Evolutionary conservation across 2,329 filamentous ascomycete genomes (phyloP).

Genomic region (Talaromyces sp.): DNA sequence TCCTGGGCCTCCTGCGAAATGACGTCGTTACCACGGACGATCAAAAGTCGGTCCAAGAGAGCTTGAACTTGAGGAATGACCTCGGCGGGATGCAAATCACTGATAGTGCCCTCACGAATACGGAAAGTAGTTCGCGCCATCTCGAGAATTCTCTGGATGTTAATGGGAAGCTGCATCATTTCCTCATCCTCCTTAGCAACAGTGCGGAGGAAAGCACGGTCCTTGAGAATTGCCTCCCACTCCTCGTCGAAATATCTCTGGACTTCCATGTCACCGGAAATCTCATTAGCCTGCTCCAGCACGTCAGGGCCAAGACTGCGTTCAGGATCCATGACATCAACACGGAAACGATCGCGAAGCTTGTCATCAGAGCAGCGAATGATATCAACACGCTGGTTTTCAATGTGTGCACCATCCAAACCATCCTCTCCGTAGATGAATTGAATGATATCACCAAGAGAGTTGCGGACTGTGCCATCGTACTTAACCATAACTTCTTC

Average conservation of each 20-base stretch:
- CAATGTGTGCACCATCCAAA: constrained; percentile 88
- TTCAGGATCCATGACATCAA: constrained; percentile 79
- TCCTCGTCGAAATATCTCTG: constrained; percentile 87
- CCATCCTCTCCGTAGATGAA: constrained; percentile 98
- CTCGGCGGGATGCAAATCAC: constrained; percentile 85
- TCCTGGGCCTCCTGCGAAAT: constrained; percentile 84
- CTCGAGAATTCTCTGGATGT: constrained; percentile 86
- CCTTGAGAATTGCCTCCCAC: constrained; percentile 75
- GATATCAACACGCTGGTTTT: constrained; percentile 87
- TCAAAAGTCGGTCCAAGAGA: constrained; percentile 74
- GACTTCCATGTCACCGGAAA: constrained; percentile 82
- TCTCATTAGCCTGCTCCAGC: constrained; percentile 83
- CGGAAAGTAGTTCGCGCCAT: constrained; percentile 88
- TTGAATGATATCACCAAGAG: constrained; percentile 91
- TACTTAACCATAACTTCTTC: constrained; percentile 98
- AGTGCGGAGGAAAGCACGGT: constrained; percentile 73
- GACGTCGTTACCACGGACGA: constrained; percentile 81
- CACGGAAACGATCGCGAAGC: constrained; percentile 78
- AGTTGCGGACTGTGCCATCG: constrained; percentile 96
- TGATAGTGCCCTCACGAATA: constrained; percentile 80
- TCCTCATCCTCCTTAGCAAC: constrained; percentile 79
- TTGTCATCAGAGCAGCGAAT: constrained; percentile 76
- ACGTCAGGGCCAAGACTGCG: constrained; percentile 67
- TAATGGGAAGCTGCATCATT: constrained; percentile 87
- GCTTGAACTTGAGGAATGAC: constrained; percentile 78